Conservation (phyloP, 2,329 filamentous ascomycete genomes). For the Aspergillus pseudonomiae region DNA sequence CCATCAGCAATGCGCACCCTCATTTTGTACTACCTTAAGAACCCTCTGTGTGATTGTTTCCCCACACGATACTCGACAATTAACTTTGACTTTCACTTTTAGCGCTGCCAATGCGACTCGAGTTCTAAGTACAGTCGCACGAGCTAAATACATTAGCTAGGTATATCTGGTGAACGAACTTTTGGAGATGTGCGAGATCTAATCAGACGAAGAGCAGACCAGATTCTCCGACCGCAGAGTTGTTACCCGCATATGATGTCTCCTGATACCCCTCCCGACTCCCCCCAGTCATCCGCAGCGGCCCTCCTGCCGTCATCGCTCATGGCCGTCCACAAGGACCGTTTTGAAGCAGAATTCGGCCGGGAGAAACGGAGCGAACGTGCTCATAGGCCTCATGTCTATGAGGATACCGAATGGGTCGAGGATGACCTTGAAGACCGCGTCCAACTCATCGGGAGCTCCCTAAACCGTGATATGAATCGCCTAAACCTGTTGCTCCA, state of each 20-base stretch:
- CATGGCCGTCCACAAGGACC: not conserved
- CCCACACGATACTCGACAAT: not conserved
- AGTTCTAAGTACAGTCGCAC: not conserved
- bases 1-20: not conserved
- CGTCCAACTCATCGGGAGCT: not conserved
- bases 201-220: not conserved
- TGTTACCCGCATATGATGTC: not conserved
- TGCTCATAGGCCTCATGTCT: no score
- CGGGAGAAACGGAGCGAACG: not conserved
- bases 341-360: not conserved
- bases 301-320: not conserved
- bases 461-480: not conserved
- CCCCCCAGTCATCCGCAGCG: not conserved
- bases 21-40: not conserved
- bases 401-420: not conserved
- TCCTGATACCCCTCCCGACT: not conserved
- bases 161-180: not conserved
- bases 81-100: not conserved
- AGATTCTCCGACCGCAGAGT: not conserved
- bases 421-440: conserved; percentile 3
- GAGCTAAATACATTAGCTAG: not conserved
- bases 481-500: not conserved
- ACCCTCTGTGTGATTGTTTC: not conserved
- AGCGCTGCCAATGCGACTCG: not conserved
- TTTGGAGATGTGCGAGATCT: not conserved